Base-by-base conservation (phyloP, 2,329 filamentous ascomycete genomes). In the Stachybotrys echinatus region DNA sequence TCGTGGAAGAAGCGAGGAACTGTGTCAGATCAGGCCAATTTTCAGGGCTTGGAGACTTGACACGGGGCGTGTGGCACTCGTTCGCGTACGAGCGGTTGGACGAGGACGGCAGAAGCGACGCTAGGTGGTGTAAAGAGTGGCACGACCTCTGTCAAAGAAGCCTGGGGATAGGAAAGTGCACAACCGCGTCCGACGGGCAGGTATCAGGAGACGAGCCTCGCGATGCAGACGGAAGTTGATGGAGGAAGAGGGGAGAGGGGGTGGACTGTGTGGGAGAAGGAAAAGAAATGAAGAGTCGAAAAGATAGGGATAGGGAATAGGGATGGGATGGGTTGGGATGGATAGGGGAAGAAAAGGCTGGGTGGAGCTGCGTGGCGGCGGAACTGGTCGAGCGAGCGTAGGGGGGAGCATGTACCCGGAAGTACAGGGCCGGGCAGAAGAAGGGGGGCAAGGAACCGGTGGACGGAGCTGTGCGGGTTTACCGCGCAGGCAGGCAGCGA, bases 111-210 rank as follows among this genome's bases (percentile, higher is more conserved):
- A 34, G 42, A 48, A 51, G 60, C 54, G 47, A 62, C 52, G 43
- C 62, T 38, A 37, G 45, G 39, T 50, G 46, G 55, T 46, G 34
- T 56, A 64, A 64, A 56, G 65, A 66, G 58, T 58, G 66, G 61
- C 54, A 54, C 54, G 61, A 62, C 59, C 60, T 66, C 64, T 68
- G 47, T 70, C 65, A 64, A 69, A 68, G 67, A 68, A 58, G 61
- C 61, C 62, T 54, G 40, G 42, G 23, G 27, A 34, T 8, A 34
- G 27, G 27, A 34, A 34, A 23, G n/a, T 37, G 20, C 23, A 19
- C 44, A 23, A 34, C 23, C 22, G 38, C 8, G 38, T 40, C 38
- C 38, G 38, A 40, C 38, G 38, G 17, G 38, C n/a, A 40, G 38
- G 18, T 5, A n/a, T 8, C n/a, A 7, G 38, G 10, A 40, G 38